These are phyloP conservation scores for Setaria italica DNA, from an alignment of 202 grass and related monocot species.

Conservation along the genomic window DNA sequence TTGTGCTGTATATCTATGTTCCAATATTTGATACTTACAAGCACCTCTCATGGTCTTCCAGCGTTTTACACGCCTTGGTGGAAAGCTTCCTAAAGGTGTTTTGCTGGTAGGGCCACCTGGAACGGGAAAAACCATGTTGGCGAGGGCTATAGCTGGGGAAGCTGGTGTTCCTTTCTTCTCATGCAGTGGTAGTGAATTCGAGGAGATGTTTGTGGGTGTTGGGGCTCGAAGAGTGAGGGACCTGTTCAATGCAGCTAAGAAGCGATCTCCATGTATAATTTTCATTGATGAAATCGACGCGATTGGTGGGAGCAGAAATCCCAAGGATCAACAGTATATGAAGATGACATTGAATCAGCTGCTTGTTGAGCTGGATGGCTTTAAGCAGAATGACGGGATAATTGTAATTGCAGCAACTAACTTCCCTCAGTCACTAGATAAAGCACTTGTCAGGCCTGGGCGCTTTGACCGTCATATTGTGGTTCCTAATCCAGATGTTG, in stretches of 20 bases:
- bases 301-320: constrained; percentile 91
- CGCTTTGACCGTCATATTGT: constrained; percentile 91
- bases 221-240: constrained; percentile 92
- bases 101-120: constrained; percentile 94
- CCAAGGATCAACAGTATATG: constrained; percentile 96
- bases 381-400: constrained; percentile 96
- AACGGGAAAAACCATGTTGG: constrained; percentile 97
- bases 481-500: constrained; percentile 94
- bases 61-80: constrained; percentile 94
- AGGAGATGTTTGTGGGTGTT: constrained; percentile 98
- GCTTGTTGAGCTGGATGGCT: constrained; percentile 95
- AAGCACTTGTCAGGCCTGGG: constrained; percentile 91
- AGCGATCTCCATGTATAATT: constrained; percentile 89
- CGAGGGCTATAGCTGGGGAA: constrained; percentile 97
- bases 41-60: constrained; percentile 41
- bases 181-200: constrained; percentile 92
- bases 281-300: constrained; percentile 99
- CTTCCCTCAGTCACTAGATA: constrained; percentile 96
- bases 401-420: constrained; percentile 97
- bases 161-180: constrained; percentile 98
- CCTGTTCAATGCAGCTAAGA: constrained; percentile 90
- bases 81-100: constrained; percentile 98
- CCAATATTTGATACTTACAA: constrained; percentile 9
- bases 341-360: constrained; percentile 98
- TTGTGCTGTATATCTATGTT: background rate